Evolutionary conservation across 2,329 filamentous ascomycete genomes (phyloP), one percentile per base, ranked within the genome.

Genomic region (Fusarium poae): DNA sequence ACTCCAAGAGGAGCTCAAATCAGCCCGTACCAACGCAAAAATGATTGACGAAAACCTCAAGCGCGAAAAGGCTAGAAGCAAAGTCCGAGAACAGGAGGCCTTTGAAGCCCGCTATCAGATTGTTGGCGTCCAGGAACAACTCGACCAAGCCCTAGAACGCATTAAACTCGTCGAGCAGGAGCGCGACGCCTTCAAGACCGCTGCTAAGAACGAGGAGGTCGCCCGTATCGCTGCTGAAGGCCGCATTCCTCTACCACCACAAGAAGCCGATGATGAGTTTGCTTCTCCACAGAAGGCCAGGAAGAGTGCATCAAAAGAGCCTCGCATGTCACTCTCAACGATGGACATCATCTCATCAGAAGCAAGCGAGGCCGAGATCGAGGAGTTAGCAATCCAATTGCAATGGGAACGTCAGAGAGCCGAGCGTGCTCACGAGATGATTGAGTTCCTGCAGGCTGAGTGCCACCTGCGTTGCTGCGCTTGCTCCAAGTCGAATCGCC

Each of bases 381-480:
- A 89, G 44, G 85, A 88, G 70, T 78, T 89, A 40, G 81, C 80
- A 1, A 79, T 79, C 8, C 79, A 86, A 55, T 82, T 86, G 74
- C 80, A 84, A 58, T 89, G 86, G 85, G 86, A 87, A 78, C 81
- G 86, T 80, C 85, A 87, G 74, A 84, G 90, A 56, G 89, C 91
- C 12, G 85, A 91, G 65, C 86, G 90, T 10, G 90, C 91, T 0
- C 84, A 91, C 67, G 91, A 93, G 63, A 87, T 91, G 74, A 84
- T 93, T 48, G 90, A 94, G 32, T 94, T 93, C 77, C 82, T 94
- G 76, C 88, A 92, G 74, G 86, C 91, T 56, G 92, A 95, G 77
- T 93, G 91, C 76, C 84, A 88, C 50, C 85, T 94, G 68, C 84
- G 86, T 46, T 88, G 86, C 78, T 93, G 91, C 80, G 82, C 85